These are phyloP conservation scores for Leptographium flavum DNA, from an alignment of 2,329 filamentous ascomycete species.

Conservation along the genomic window DNA sequence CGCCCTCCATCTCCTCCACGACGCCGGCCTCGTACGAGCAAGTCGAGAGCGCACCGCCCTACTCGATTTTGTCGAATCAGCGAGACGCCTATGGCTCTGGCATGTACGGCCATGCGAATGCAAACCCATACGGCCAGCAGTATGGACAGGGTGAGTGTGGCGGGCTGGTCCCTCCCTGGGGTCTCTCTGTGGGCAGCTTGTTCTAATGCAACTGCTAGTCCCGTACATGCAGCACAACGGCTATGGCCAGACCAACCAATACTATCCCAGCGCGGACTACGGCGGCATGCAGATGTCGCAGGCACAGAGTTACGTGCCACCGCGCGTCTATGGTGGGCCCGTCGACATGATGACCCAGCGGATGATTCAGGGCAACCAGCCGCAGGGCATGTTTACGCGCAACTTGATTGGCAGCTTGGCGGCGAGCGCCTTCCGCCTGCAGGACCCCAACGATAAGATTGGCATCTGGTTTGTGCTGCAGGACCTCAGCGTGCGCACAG, in stretches of 20 bases:
- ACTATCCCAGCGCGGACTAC: constrained; percentile 15
- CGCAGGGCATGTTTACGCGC: constrained; percentile 78
- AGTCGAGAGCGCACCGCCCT: constrained; percentile 21
- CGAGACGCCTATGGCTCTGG: constrained; percentile 18
- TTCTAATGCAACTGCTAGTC: constrained; percentile 2
- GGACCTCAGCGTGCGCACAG: constrained; percentile 85
- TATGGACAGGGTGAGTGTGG: constrained; percentile 11
- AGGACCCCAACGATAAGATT: constrained; percentile 63
- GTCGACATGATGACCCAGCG: constrained; percentile 21
- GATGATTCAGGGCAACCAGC: constrained; percentile 30
- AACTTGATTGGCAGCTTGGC: constrained; percentile 89
- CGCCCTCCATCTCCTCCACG: constrained; percentile 68
- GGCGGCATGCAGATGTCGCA: constrained; percentile 10
- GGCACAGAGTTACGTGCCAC: constrained; percentile 14
- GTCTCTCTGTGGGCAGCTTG: neutral
- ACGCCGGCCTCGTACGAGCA: constrained; percentile 64
- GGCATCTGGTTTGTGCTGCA: constrained; percentile 97
- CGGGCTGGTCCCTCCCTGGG: neutral
- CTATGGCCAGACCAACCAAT: constrained; percentile 20
- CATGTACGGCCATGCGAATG: constrained; percentile 12
- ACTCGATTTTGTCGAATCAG: constrained; percentile 22
- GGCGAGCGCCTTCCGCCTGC: constrained; percentile 74
- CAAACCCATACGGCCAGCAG: constrained; percentile 15
- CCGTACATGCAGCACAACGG: constrained; percentile 15
- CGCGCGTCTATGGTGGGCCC: constrained; percentile 15